These are phyloP conservation scores for Candida silvicultrix DNA, from an alignment of 805 yeast species.

Conservation along the genomic window DNA sequence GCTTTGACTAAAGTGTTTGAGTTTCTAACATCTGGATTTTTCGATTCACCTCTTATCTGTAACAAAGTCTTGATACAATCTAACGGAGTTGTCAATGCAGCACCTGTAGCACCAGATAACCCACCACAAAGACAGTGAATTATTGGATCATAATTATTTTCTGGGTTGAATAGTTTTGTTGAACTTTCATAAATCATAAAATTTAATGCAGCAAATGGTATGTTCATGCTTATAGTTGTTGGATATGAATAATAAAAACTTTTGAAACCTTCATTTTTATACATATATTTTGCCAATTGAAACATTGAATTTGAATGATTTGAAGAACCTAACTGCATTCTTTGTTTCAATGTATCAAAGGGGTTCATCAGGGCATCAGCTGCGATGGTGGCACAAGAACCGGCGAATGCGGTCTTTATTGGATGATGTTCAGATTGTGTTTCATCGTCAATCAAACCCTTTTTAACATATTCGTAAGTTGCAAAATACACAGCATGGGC, in stretches of 20 bases:
- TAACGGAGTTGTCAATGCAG: constrained; percentile 90
- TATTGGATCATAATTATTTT: constrained; percentile 75
- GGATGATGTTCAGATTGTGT: constrained; percentile 52
- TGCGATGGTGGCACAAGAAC: constrained; percentile 87
- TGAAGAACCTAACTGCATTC: constrained; percentile 64
- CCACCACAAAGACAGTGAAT: constrained; percentile 92
- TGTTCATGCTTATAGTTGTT: constrained; percentile 83
- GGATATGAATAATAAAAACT: constrained; percentile 93
- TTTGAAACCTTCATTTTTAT: constrained; percentile 57
- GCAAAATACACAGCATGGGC: constrained; percentile 96
- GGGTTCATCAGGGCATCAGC: constrained; percentile 97
- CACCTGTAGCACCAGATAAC: constrained; percentile 90
- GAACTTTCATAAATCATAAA: constrained; percentile 88
- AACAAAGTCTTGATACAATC: constrained; percentile 90
- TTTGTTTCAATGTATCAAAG: constrained; percentile 89
- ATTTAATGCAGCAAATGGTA: constrained; percentile 92
- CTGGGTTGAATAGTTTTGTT: constrained; percentile 74
- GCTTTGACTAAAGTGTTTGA: constrained; percentile 70
- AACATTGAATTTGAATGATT: constrained; percentile 16
- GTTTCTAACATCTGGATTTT: constrained; percentile 39
- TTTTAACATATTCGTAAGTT: constrained; percentile 75
- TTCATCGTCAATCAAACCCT: constrained; percentile 26
- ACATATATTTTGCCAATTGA: constrained; percentile 40
- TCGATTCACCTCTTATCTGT: constrained; percentile 65
- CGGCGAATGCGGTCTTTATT: constrained; percentile 77